Evolutionary conservation across 352 stramenopile genomes (phyloP), one percentile per base, ranked within the genome.

Genomic region (Thraustochytrium sp.): DNA sequence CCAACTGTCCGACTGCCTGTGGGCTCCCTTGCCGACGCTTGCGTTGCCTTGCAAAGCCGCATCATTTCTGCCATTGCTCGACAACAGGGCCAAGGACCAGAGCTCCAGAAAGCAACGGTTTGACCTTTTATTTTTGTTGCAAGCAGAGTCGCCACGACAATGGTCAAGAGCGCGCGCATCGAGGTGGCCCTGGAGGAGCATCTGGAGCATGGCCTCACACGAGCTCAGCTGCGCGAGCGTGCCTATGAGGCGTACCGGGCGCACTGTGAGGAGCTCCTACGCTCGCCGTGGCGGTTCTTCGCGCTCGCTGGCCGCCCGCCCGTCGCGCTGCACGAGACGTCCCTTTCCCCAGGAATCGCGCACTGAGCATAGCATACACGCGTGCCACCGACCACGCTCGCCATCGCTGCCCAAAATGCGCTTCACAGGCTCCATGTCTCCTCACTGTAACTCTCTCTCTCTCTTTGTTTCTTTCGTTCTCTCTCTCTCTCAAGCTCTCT

Each of bases 391-490:
- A n/a, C 59, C 59, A 31, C 36, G 16, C 34, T 49, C 40, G 34
- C 40, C 59, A 21, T 29, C 55, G 13, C 55, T 29, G 26, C 21
- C 55, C 55, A 65, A 65, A 18, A n/a, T n/a, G n/a, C n/a, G n/a
- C n/a, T n/a, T n/a, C n/a, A n/a, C n/a, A n/a, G n/a, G 48, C 48
- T n/a, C 16, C 48, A 55, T 55, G 48, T 55, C 16, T 18, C 48
- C 48, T 18, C 48, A 55, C n/a, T n/a, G n/a, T n/a, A n/a, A n/a
- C n/a, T n/a, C 18, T 18, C 48, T 55, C n/a, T 68, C 59, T 68
- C n/a, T 68, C 59, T 68, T 68, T 68, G 13, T 68, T 68, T 68
- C 59, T 68, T 68, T 68, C 59, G 13, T 68, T 68, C 23, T 53
- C 18, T 68, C 59, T 68, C n/a, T 55, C 48, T 55, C n/a, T 55